Base-by-base conservation (phyloP, 768 basidiomycete genomes). In the Lactarius quietus region DNA sequence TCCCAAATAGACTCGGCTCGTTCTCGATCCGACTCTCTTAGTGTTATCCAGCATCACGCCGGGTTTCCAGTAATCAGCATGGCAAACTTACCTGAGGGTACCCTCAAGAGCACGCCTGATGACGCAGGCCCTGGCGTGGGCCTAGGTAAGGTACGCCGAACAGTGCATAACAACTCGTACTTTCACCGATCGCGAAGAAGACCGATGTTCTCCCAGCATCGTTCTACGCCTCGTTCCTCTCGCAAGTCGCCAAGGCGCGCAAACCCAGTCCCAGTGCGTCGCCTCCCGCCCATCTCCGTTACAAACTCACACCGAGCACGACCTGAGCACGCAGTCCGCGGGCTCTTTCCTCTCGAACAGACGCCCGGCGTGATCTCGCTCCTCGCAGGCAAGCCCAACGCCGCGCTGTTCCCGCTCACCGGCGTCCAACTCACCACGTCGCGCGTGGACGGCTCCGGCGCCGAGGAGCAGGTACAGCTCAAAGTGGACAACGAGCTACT, bases 341-440 rank as follows among this genome's bases (percentile, higher is more conserved):
- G 86, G 17, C 81, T 96, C n/a, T 82, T 86, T 63, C 92, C 87
- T 0, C 80, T 95, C 31, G 96, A 98, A 75, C 81, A 81, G 26
- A 82, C 78, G 0, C 93, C 94, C 0, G 91, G 91, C 0, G 73
- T 92, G 41, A 86, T 95, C 62, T 92, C 89, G 3, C 74, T 95
- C 36, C 84, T 95, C 8, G 95, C 94, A 0, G 96, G 96, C 31
- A 94, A 95, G 75, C 96, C 96, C 7, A 95, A 96, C 72, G 82
- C 87, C 9, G 79, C 82, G n/a, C 90, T 92, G 23, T 98, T 98
- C 78, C 96, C 96, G 1, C 92, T 98, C 78, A 86, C 87, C 2
- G 86, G 88, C 0, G 78, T 98, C 70, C 86, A 83, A 62, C 86
- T 92, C 74, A 84, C 80, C 1, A 81, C 86, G 4, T 78, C 81